Evolutionary conservation across 176 grass and related monocot genomes (phyloP).

Genomic region (Zoysia japonica): DNA sequence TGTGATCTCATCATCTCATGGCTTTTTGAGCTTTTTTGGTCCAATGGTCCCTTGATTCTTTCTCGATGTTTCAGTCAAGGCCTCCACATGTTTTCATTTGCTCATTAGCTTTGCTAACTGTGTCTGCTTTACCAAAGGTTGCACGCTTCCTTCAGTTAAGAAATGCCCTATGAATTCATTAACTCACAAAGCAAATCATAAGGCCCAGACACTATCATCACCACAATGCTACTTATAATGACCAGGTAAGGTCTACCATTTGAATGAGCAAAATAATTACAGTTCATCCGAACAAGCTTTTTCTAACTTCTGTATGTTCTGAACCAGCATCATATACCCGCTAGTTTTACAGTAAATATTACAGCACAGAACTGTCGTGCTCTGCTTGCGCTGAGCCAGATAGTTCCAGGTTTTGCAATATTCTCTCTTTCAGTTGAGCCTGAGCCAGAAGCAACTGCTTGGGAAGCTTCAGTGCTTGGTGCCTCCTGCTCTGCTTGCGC

Average conservation of each 20-base stretch:
- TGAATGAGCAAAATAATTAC: background rate
- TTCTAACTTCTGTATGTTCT: no score
- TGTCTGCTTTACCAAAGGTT: conserved; percentile 44
- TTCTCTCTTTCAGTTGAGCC: no score
- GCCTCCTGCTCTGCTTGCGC: no score
- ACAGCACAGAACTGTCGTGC: background rate
- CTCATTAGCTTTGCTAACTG: conserved; percentile 3
- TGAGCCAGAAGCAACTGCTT: no score
- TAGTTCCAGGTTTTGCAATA: no score
- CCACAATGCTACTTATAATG: background rate
- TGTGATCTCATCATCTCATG: conserved; percentile 3
- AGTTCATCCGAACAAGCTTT: background rate
- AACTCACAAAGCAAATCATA: conserved; percentile 15
- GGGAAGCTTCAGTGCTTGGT: no score
- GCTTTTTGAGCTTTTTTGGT: conserved; percentile 1
- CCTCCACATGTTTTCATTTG: background rate
- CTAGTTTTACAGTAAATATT: conserved; percentile 15
- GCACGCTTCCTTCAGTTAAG: conserved; percentile 1
- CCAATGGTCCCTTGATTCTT: background rate
- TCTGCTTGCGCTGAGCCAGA: no score
- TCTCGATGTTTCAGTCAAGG: background rate
- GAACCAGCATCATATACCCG: background rate
- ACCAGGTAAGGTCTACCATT: conserved; percentile 27
- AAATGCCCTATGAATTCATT: background rate
- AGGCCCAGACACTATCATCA: conserved; percentile 1